Base-by-base conservation (phyloP, 805 yeast genomes). In the Maudiozyma bulderi region DNA sequence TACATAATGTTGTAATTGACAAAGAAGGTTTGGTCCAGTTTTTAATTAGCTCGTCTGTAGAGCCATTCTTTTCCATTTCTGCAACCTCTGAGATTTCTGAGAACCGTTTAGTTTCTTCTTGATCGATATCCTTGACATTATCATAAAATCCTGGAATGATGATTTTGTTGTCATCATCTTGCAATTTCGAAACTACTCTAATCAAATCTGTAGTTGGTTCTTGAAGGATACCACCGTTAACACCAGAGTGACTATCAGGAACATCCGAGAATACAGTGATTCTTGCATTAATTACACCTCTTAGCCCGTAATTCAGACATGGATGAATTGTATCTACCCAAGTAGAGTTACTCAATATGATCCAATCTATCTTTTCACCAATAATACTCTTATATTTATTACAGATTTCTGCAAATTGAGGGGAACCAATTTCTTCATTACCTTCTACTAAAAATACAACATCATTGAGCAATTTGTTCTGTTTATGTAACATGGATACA, bases 241-340 rank as follows among this genome's bases (percentile, higher is more conserved):
- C 93, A 53, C 99, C 99, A 0, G 97, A 87, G 62, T 93, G 99
- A 50, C 95, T 72, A 64, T 93, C 97, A 1, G 95, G 95, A 51
- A 75, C 75, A 54, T 82, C 90, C 46, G 89, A 80, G 50, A 72
- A 70, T 9, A 93, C 73, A 35, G 78, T 79, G 2, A 93, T 76
- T n/a, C 81, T 73, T 1, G 87, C 84, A 66, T 89, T 85, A 28
- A 93, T 73, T 1, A 90, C 91, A 46, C 99, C 99, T 61, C 99
- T 75, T 50, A 93, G 72, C 0, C 99, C 99, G 67, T 91, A 93
- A 61, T 91, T 91, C 57, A 93, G 72, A 65, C 97, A 91, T 1
- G 99, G 99, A 15, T 82, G 81, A 11, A 74, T 73, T 54, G 87
- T 93, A 59, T 90, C 95, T 10, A 91, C 72, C 99, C 99, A 93